These are phyloP conservation scores for Hyaloscypha bicolor DNA, from an alignment of 495 filamentous ascomycete genomes.

Conservation along the genomic window DNA sequence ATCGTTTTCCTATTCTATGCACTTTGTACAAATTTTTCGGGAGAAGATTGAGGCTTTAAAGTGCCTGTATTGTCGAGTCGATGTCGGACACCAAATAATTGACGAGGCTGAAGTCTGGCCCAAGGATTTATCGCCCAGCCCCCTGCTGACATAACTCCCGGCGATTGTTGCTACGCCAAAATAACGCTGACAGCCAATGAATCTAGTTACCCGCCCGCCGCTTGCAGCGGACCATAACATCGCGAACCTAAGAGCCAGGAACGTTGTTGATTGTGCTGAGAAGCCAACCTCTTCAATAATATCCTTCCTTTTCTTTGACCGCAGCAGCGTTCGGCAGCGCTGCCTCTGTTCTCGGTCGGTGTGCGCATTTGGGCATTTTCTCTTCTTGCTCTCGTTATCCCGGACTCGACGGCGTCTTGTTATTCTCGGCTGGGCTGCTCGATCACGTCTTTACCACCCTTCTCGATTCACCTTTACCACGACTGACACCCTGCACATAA, in stretches of 20 bases:
- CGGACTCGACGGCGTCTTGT: neutral
- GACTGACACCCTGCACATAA: constrained; percentile 9
- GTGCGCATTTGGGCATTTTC: constrained; percentile 5
- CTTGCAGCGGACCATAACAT: constrained; percentile 29
- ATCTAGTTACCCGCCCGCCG: constrained; percentile 18
- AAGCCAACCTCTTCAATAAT: constrained; percentile 11
- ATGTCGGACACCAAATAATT: constrained; percentile 2
- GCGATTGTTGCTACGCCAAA: constrained; percentile 28
- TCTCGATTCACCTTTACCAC: neutral
- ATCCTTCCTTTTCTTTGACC: neutral
- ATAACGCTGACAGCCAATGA: neutral
- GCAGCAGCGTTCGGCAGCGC: neutral
- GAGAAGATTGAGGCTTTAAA: neutral
- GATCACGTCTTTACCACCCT: constrained; percentile 5
- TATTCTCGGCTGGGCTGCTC: constrained; percentile 8
- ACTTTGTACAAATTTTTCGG: neutral
- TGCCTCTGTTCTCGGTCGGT: neutral
- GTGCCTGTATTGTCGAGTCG: neutral
- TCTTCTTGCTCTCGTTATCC: constrained; percentile 20
- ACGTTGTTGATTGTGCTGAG: constrained; percentile 25
- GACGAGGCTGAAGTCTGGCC: constrained; percentile 25
- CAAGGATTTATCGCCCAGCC: neutral
- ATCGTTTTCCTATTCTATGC: neutral
- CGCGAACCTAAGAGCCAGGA: constrained; percentile 23
- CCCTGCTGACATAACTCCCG: constrained; percentile 13